Evolutionary conservation across 176 grass and related monocot genomes (phyloP).

Genomic region (Avena atlantica): DNA sequence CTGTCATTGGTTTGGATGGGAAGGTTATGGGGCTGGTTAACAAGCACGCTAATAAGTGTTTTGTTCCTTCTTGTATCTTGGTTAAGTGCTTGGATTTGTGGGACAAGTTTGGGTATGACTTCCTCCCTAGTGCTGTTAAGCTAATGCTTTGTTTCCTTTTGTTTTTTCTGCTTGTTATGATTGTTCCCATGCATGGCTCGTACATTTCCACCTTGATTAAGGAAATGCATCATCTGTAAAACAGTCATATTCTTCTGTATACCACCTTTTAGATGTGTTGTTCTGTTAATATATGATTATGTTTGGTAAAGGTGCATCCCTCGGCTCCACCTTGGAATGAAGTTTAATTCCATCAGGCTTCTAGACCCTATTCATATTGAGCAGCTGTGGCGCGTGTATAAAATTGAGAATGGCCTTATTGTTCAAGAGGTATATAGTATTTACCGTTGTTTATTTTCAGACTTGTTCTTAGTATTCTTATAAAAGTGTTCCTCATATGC

Average conservation of each 20-base stretch:
- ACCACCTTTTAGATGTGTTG: background rate
- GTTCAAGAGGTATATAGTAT: slow-evolving; percentile 16
- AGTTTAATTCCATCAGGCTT: slow-evolving; percentile 1
- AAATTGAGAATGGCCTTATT: slow-evolving; percentile 3
- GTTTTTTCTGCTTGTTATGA: background rate
- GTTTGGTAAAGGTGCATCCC: slow-evolving; percentile 23
- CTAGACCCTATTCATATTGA: background rate
- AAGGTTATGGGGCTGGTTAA: background rate
- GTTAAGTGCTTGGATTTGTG: background rate
- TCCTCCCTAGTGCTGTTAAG: background rate
- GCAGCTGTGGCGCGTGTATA: background rate
- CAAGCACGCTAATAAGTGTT: background rate
- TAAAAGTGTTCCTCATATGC: background rate
- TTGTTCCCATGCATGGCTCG: background rate
- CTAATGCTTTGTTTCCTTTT: background rate
- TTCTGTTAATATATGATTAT: background rate
- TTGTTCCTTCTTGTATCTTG: slow-evolving; percentile 23
- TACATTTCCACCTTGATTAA: background rate
- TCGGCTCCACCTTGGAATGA: slow-evolving; percentile 39
- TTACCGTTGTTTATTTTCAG: background rate
- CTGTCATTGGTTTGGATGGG: background rate
- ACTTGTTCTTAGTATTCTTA: background rate
- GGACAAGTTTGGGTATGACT: background rate
- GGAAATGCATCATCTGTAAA: background rate
- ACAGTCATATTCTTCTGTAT: background rate